phyloP scores from a whole-genome alignment of 2,329 filamentous ascomycete species.

The Alternaria gaisen region DNA sequence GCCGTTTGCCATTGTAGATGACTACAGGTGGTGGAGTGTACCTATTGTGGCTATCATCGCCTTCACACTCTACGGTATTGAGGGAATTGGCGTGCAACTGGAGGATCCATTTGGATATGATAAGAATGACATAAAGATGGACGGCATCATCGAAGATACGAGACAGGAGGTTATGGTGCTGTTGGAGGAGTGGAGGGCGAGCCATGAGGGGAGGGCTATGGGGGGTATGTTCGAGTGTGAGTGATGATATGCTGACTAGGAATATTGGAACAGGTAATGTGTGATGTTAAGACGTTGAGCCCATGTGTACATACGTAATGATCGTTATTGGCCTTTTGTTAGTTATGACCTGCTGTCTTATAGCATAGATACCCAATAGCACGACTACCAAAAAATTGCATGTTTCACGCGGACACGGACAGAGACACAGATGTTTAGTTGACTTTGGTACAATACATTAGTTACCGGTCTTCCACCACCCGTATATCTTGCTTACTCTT shows the following conservation, averaged over 20 bases:
- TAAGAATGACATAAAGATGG: constrained; percentile 73
- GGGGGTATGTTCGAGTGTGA: constrained; percentile 47
- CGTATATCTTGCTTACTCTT: constrained; percentile 6
- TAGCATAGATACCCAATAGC: constrained; percentile 2
- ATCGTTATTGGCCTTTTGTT: background rate
- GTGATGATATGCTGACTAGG: background rate
- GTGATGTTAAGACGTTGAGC: background rate
- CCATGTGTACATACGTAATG: background rate
- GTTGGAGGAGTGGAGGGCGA: constrained; percentile 65
- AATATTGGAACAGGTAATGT: background rate
- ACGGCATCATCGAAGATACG: constrained; percentile 69
- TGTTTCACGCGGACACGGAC: background rate
- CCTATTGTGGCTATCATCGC: constrained; percentile 67
- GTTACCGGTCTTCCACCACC: background rate
- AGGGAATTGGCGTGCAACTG: constrained; percentile 69
- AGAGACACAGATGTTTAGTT: background rate
- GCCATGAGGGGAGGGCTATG: constrained; percentile 38
- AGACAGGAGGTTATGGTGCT: constrained; percentile 66
- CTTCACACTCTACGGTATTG: constrained; percentile 71
- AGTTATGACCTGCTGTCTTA: background rate
- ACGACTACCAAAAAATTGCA: background rate
- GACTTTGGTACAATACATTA: constrained; percentile 19
- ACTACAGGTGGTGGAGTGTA: constrained; percentile 70
- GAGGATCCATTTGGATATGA: constrained; percentile 74
- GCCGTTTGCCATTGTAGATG: constrained; percentile 70